Evolutionary conservation across 192 early-diverging fungal species (phyloP).

Genomic region (Coemansia sp.): DNA sequence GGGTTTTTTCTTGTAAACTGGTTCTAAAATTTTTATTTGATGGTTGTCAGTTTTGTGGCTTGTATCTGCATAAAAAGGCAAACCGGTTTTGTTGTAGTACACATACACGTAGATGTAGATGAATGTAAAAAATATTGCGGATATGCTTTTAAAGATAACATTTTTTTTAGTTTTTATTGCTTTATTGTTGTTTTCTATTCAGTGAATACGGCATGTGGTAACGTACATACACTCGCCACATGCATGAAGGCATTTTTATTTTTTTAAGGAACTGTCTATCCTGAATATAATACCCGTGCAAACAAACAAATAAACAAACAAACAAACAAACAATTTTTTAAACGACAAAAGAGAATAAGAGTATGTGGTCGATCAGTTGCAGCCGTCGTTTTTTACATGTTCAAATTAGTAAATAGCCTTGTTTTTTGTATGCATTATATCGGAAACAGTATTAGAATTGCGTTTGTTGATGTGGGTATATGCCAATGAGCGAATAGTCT

Average conservation of each 20-base stretch:
- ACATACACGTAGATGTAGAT: not conserved
- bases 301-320: not conserved
- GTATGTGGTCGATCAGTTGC: not conserved
- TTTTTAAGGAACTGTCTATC: not conserved
- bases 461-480: too few relatives aligned
- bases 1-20: not conserved
- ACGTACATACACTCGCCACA: not conserved
- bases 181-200: not conserved
- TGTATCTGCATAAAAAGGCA: not conserved
- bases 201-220: not conserved
- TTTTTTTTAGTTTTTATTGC: not conserved
- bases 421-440: not conserved
- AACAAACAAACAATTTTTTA: too few relatives aligned
- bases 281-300: not conserved
- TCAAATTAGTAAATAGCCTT: not conserved
- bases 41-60: not conserved
- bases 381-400: not conserved
- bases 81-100: not conserved
- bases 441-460: too few relatives aligned
- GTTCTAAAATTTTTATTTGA: too few relatives aligned
- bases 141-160: not conserved
- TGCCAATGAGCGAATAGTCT: not conserved
- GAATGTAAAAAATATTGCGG: not conserved
- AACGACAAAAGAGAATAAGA: not conserved
- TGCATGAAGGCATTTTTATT: not conserved